These are phyloP conservation scores for Discostella stelligeroides DNA, from an alignment of 108 stramenopile species.

Conservation along the genomic window DNA sequence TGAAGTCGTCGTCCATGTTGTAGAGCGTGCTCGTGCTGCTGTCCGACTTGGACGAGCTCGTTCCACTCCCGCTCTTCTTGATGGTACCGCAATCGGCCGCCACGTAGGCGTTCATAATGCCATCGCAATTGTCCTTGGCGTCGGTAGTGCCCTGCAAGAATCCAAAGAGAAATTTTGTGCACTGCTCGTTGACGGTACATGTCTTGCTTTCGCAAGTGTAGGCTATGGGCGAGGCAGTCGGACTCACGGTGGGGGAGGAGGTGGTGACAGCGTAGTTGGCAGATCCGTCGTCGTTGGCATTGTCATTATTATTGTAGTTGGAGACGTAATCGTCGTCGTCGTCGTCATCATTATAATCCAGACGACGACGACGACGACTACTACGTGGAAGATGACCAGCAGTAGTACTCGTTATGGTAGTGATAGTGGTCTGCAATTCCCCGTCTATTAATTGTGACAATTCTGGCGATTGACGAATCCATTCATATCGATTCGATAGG, in stretches of 20 bases:
- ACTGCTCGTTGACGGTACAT: slow-evolving; percentile 55
- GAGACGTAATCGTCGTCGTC: slow-evolving; percentile 14
- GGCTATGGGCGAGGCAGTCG: not conserved
- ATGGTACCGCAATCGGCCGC: slow-evolving; percentile 66
- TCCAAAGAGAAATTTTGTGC: slow-evolving; percentile 65
- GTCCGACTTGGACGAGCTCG: slow-evolving; percentile 1
- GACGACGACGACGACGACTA: not conserved
- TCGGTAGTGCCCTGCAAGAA: slow-evolving; percentile 88
- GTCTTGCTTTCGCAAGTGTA: slow-evolving; percentile 41
- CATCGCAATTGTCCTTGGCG: slow-evolving; percentile 80
- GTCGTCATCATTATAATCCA: slow-evolving; percentile 8
- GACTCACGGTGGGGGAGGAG: not conserved
- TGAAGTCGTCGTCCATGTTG: slow-evolving; percentile 49
- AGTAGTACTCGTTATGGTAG: too few relatives aligned
- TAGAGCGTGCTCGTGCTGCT: slow-evolving; percentile 16
- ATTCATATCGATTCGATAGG: slow-evolving; percentile 16
- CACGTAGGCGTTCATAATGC: slow-evolving; percentile 75
- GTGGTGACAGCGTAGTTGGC: slow-evolving; percentile 2
- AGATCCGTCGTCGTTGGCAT: not conserved
- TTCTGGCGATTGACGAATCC: slow-evolving; percentile 36
- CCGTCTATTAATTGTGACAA: slow-evolving; percentile 29
- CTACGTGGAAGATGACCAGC: too few relatives aligned
- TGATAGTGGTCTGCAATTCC: too few relatives aligned
- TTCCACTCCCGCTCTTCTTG: slow-evolving; percentile 28
- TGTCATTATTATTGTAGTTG: slow-evolving; percentile 2